Evolutionary conservation across 1,284 basidiomycete species (phyloP), one percentile per base, ranked within the genome.

Genomic region (Cutaneotrichosporon arboriforme): DNA sequence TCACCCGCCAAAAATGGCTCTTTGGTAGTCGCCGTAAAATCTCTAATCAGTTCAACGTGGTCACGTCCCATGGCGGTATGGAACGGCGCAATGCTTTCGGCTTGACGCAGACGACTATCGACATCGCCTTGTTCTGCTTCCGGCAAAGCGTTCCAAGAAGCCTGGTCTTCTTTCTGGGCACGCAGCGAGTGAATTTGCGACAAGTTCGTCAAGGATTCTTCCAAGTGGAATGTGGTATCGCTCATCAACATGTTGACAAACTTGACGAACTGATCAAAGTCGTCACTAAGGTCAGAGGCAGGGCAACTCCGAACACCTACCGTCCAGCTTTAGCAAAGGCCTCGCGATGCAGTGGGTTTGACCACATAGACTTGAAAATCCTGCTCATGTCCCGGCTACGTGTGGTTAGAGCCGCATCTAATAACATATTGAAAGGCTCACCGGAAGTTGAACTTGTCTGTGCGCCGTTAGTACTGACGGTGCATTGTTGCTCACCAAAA

Each of bases 221-320:
- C 94, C 78, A 99, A 85, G 57, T 98, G 85, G 75, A 92, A 98
- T 1, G 96, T 98, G 42, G 96, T 92, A 68, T 99, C 96, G 80
- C 97, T 97, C 81, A 98, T 97, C 82, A 98, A 87, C 64, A 97
- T 80, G 75, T 99, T 98, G 76, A 92, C 84, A 73, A 99, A 98
- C 50, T 88, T 86, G 57, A 97, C 86, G 69, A 96, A 96, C 70
- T 88, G 87, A 60, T 94, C 89, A 51, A 87, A 84, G 65, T 90
- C 83, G 66, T 88, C 82, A 54, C 88, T 92, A 58, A 36, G 33
- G 33, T 48, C 9, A 58, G 46, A 31, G n/a, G 21, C 13, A 10
- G 14, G 13, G 20, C n/a, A 8, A 20, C 12, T n/a, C n/a, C n/a
- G n/a, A 2, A n/a, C 9, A 77, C 84, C 65, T 67, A 91, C 87